Evolutionary conservation across 495 filamentous ascomycete genomes (phyloP).

Genomic region (Penicillium angulare): DNA sequence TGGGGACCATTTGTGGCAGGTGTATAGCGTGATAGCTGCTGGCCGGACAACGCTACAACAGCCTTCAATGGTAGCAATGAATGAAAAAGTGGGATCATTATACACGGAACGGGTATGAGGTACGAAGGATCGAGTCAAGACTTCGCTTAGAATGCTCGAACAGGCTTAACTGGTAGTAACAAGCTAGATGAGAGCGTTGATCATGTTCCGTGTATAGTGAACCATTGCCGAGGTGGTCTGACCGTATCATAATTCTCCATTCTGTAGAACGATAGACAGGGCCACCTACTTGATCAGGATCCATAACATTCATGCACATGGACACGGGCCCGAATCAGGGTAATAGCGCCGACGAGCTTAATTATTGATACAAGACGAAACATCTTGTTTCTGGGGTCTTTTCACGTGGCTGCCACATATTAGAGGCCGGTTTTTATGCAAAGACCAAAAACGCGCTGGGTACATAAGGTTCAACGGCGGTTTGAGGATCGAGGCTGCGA

Average conservation of each 20-base stretch:
- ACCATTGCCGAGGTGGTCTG: conserved; percentile 14
- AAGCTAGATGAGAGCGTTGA: conserved; percentile 12
- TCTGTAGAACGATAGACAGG: not conserved
- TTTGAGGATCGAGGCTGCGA: not conserved
- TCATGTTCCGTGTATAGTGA: conserved; percentile 21
- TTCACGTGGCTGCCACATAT: not conserved
- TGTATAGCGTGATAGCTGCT: conserved; percentile 2
- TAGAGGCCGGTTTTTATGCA: not conserved
- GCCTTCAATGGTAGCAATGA: not conserved
- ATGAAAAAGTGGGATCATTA: conserved; percentile 3
- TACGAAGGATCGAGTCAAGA: too few species aligned
- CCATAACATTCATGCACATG: not conserved
- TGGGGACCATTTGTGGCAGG: conserved; percentile 7
- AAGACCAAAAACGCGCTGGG: not conserved
- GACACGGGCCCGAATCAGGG: not conserved
- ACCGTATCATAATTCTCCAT: conserved; percentile 9
- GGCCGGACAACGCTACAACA: conserved; percentile 2
- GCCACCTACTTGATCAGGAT: conserved; percentile 5
- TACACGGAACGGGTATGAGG: conserved; percentile 5
- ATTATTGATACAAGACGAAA: not conserved
- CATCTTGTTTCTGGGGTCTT: not conserved
- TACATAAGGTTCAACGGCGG: not conserved
- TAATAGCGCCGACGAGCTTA: not conserved
- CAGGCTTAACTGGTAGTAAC: not conserved
- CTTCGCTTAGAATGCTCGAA: conserved; percentile 10